These are phyloP conservation scores for Eucalyptus regnans DNA, from an alignment of 345 rosid genomes.

Conservation along the genomic window DNA sequence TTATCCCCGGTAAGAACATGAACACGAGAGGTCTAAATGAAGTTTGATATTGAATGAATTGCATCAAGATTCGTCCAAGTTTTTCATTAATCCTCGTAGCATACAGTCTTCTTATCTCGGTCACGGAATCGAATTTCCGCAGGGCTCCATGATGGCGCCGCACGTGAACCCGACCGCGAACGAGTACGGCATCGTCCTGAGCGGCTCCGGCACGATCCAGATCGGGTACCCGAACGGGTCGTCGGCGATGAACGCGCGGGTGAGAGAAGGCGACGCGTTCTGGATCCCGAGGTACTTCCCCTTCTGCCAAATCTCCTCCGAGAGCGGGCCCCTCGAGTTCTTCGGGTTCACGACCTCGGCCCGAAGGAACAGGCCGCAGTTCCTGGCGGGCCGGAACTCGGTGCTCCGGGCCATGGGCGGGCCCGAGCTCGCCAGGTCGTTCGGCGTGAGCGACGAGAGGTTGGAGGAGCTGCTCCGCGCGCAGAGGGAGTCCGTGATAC, in stretches of 20 bases:
- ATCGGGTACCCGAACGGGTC: slow-evolving; percentile 76
- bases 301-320: slow-evolving; percentile 74
- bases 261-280: slow-evolving; percentile 61
- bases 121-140: neutral
- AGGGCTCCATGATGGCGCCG: slow-evolving; percentile 95
- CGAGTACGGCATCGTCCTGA: slow-evolving; percentile 60
- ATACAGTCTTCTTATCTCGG: neutral
- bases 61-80: neutral
- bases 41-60: neutral
- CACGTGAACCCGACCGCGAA: slow-evolving; percentile 86
- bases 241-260: slow-evolving; percentile 35
- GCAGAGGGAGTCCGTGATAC: slow-evolving; percentile 53
- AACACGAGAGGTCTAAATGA: neutral
- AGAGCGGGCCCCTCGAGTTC: slow-evolving; percentile 46
- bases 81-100: neutral
- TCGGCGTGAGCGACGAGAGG: slow-evolving; percentile 37
- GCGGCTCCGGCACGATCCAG: slow-evolving; percentile 59
- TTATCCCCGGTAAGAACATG: slow-evolving; percentile 53
- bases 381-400: slow-evolving; percentile 57
- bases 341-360: slow-evolving; percentile 88
- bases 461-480: slow-evolving; percentile 18
- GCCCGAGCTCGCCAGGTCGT: slow-evolving; percentile 46
- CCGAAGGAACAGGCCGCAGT: slow-evolving; percentile 63
- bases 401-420: slow-evolving; percentile 22
- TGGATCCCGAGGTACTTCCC: slow-evolving; percentile 80